Base-by-base conservation (phyloP, 2,329 filamentous ascomycete genomes). In the Coniochaeta sp. region DNA sequence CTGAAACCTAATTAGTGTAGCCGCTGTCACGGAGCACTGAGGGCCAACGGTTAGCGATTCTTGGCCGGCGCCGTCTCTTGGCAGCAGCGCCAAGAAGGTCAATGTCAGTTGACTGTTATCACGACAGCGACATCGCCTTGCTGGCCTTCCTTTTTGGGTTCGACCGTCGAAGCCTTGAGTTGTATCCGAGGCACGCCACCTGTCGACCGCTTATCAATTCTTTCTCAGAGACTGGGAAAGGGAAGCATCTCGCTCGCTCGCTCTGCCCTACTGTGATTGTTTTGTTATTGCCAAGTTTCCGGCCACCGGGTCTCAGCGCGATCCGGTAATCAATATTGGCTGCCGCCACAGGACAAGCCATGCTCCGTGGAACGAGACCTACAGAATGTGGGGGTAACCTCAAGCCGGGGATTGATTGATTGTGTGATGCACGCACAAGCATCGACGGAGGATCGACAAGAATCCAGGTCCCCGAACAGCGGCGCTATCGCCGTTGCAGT, bases 71-170 rank as follows among this genome's bases (percentile, higher is more conserved):
- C 14, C 24, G 24, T 30, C 47, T 52, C 47, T 52, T 52, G 47
- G 47, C 47, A 30, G 47, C 47, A 52, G 47, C 47, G 47, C 47
- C 47, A 52, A 52, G 47, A 52, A 28, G 47, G 47, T 30, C 22
- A 22, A 52, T 52, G 47, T 52, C 47, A 52, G 47, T 52, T 52
- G 47, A 52, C 47, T 52, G 47, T 52, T 52, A 52, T 52, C 47
- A 52, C 47, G 47, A 52, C 47, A 22, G 30, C 47, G 22, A 52
- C 47, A 52, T 30, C 47, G 47, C 3, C 24, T 52, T 52, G 47
- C 14, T 30, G 47, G 47, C 47, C 47, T 52, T 52, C 47, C 47
- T 52, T 24, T 52, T 52, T 52, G 47, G 47, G 47, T 22, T 52
- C 14, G 47, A 52, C 24, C 47, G 47, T 52, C 22, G 3, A 22